phyloP scores from a whole-genome alignment of 805 yeast species.

The Monosporozyma siamensis region DNA sequence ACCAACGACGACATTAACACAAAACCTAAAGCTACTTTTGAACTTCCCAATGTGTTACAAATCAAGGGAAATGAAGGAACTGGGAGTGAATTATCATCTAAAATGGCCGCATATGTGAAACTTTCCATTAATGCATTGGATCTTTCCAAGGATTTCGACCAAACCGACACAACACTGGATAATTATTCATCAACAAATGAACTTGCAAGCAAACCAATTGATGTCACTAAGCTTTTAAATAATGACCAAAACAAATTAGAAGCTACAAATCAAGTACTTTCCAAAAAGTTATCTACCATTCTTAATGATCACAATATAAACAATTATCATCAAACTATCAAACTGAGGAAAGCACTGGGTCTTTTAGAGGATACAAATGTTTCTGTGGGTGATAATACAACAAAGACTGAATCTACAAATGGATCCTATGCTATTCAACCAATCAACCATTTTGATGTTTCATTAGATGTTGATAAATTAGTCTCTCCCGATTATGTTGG shows the following conservation, averaged over 20 bases:
- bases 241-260: constrained; percentile 7
- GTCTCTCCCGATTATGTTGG: constrained; percentile 43
- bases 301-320: constrained; percentile 24
- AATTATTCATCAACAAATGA: background rate
- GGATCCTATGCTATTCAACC: background rate
- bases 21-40: background rate
- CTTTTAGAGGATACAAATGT: constrained; percentile 28
- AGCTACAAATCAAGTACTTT: constrained; percentile 21
- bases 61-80: background rate
- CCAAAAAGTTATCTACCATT: constrained; percentile 30
- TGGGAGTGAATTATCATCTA: background rate
- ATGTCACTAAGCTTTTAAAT: constrained; percentile 2
- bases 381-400: background rate
- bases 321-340: constrained; percentile 25
- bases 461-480: constrained; percentile 32
- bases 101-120: constrained; percentile 3
- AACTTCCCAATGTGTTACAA: background rate
- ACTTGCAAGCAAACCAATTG: background rate
- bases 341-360: constrained; percentile 29
- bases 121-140: constrained; percentile 2
- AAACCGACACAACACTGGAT: background rate
- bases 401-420: background rate
- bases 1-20: background rate
- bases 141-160: background rate
- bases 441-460: constrained; percentile 3